phyloP scores from a whole-genome alignment of 2,329 filamentous ascomycete species.

The Phoma sp. region DNA sequence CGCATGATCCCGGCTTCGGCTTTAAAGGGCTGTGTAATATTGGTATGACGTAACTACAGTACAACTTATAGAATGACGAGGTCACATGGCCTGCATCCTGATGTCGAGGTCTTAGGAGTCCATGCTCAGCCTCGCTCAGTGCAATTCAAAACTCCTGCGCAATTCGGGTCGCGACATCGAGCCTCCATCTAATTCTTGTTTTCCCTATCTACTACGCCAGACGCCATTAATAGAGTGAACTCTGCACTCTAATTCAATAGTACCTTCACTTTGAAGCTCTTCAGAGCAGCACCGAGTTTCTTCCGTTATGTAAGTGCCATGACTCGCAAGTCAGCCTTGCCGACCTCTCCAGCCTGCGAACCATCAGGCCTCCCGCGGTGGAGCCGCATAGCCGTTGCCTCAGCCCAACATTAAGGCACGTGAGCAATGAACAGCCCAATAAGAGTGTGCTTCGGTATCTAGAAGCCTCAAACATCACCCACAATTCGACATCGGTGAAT shows the following conservation, averaged over 20 bases:
- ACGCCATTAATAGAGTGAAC: too few relatives aligned
- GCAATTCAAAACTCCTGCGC: too few relatives aligned
- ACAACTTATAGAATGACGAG: too few relatives aligned
- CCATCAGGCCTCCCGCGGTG: constrained; percentile 1
- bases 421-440: constrained; percentile 6
- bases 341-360: neutral
- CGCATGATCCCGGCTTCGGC: too few relatives aligned
- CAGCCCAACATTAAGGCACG: constrained; percentile 1
- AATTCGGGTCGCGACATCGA: too few relatives aligned
- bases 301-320: neutral
- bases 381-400: constrained; percentile 13
- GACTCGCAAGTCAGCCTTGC: constrained; percentile 12
- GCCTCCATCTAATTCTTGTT: too few relatives aligned
- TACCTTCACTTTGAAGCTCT: neutral
- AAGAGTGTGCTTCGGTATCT: neutral
- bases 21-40: neutral
- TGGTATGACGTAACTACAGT: constrained; percentile 5
- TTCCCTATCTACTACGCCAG: too few relatives aligned
- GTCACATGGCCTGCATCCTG: too few relatives aligned
- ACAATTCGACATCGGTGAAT: neutral
- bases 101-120: too few relatives aligned
- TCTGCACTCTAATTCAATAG: too few relatives aligned
- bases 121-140: constrained; percentile 1
- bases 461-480: neutral
- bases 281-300: neutral